A percentile compares a stretch with the other conserved stretches of the same genome.
phyloP scores from a whole-genome alignment of 139 green algal species.

The Cymbomonas tetramitiformis region DNA sequence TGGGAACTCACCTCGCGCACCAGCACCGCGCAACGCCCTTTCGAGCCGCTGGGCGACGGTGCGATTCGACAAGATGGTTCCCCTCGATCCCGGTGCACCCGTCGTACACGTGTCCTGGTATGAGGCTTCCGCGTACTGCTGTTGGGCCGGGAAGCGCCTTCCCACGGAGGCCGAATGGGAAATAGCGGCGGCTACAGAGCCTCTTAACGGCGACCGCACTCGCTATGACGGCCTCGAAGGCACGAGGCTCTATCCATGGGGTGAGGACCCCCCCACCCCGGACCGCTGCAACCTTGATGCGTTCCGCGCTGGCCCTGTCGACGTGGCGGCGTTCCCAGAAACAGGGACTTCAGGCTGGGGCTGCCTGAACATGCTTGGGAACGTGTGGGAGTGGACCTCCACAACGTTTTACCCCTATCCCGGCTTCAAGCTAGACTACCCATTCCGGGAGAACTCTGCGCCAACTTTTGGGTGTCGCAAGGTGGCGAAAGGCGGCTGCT shows the following conservation, averaged over 20 bases:
- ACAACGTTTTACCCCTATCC: not conserved
- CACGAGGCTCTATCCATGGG: not conserved
- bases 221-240: not conserved
- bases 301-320: not conserved
- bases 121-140: constrained; percentile 19
- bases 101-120: constrained; percentile 22
- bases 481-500: constrained; percentile 5
- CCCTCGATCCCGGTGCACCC: constrained; percentile 4
- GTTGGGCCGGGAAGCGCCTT: constrained; percentile 7
- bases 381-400: constrained; percentile 14
- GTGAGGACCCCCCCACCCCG: not conserved
- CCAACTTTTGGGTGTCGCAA: constrained; percentile 3
- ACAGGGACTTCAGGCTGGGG: not conserved
- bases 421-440: constrained; percentile 5
- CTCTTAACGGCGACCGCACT: not conserved
- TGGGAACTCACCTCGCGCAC: too few relatives aligned
- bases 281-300: not conserved
- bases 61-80: not conserved
- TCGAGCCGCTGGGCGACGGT: too few relatives aligned
- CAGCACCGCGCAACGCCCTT: too few relatives aligned
- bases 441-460: not conserved
- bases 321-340: not conserved
- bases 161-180: constrained; percentile 27
- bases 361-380: constrained; percentile 5
- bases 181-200: constrained; percentile 4